These are phyloP conservation scores for Boletus sensibilis DNA, from an alignment of 768 basidiomycete genomes.

Conservation along the genomic window DNA sequence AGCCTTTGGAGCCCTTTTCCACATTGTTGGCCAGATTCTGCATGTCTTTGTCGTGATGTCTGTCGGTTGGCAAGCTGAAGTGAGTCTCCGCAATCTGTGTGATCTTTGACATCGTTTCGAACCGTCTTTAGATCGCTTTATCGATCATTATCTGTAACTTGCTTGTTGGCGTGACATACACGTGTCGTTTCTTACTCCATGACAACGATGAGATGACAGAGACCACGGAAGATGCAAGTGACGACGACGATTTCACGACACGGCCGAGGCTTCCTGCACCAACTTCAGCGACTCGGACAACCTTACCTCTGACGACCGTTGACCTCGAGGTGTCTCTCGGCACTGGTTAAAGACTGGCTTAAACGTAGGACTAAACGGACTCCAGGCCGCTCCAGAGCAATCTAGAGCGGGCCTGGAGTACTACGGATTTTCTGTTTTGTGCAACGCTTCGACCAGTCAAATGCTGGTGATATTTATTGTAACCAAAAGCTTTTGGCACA, in stretches of 20 bases:
- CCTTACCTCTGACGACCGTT: slow-evolving; percentile 4
- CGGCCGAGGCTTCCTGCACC: neutral
- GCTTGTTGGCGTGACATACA: slow-evolving; percentile 12
- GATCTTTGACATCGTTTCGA: neutral
- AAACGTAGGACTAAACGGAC: too few species aligned
- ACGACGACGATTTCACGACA: slow-evolving; percentile 10
- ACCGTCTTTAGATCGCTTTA: neutral
- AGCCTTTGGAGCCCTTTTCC: slow-evolving; percentile 4
- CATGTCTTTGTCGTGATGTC: neutral
- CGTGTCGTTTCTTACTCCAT: neutral
- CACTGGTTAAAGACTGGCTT: too few species aligned
- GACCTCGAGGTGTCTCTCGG: neutral
- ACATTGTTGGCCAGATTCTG: neutral
- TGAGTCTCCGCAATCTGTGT: neutral
- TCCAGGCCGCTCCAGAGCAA: too few species aligned
- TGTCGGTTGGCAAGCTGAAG: slow-evolving; percentile 1
- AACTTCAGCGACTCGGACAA: neutral
- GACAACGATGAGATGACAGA: neutral
- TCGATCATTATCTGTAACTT: slow-evolving; percentile 13
- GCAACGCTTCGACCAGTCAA: too few species aligned
- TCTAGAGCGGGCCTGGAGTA: too few species aligned
- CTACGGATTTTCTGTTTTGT: too few species aligned
- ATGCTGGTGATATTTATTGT: too few species aligned
- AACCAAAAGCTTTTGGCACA: too few species aligned
- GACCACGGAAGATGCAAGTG: neutral